Evolutionary conservation across 73 alveolate genomes (phyloP), one percentile per base, ranked within the genome.

Genomic region (Blepharisma japonicum): DNA sequence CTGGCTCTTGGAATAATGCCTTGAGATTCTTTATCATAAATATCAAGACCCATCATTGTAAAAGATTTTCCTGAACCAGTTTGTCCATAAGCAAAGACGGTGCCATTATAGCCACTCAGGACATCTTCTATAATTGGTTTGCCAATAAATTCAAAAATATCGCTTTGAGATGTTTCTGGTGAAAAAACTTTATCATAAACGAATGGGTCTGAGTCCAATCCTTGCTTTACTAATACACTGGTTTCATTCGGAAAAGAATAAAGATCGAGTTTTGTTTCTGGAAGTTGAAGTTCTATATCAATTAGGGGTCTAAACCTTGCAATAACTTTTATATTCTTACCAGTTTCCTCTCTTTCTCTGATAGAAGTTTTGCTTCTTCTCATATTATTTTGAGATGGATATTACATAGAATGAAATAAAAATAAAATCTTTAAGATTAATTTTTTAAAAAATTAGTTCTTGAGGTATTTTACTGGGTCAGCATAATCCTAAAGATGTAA

Each of bases 11-110:
- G 99, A n/a, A 95, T 83, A 4, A 61, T 61, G 2, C 77, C 99
- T 71, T 85, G 84, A 3, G 84, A 56, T 14, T 77, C 88, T 5
- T 80, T 86, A 68, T 83, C 82, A 25, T 84, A 84, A 72, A 86
- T 79, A 78, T 91, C 96, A 61, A 11, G 14, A 11, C 77, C 77
- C 77, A 61, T n/a, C 99, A 96, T 96, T 7, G 99, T 92, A 79
- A 85, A 92, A 32, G 98, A 91, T 79, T 96, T 96, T 50, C 99
- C 99, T 55, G 97, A 84, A 20, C 98, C 98, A 20, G 99, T 96
- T 85, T 96, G 90, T 9, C 99, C 99, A 85, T 96, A 96, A 38
- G 98, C 96, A 84, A 96, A 94, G 6, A 96, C 89, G 2, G 99
- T 96, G 2, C 98, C 97, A 84, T 94, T 96, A 84, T 89, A 96